phyloP scores from a whole-genome alignment of 345 rosid genomes.

The Arabidopsis arenosa region DNA sequence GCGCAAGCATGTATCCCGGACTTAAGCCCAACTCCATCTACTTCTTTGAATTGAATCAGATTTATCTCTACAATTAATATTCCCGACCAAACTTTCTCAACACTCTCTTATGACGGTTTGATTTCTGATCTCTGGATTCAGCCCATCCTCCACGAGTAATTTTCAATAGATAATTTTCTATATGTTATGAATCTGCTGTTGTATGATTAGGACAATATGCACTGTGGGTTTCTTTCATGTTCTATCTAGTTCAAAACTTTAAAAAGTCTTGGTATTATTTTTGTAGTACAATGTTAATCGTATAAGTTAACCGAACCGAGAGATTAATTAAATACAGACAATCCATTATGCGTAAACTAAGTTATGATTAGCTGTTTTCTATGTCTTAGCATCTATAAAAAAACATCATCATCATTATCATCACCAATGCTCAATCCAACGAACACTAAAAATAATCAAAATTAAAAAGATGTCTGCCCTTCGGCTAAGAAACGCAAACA shows the following conservation, averaged over 20 bases:
- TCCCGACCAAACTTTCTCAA: background rate
- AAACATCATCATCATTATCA: slow-evolving; percentile 13
- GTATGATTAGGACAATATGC: too few relatives aligned
- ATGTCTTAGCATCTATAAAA: slow-evolving; percentile 25
- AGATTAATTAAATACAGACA: background rate
- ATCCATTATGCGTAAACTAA: slow-evolving; percentile 6
- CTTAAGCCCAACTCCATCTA: slow-evolving; percentile 2
- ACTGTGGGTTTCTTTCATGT: too few relatives aligned
- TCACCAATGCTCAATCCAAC: background rate
- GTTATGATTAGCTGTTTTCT: slow-evolving; percentile 33
- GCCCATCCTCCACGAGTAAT: background rate
- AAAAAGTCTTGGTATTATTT: too few relatives aligned
- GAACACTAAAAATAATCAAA: background rate
- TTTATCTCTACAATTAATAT: background rate
- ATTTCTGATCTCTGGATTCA: background rate
- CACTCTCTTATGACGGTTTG: background rate
- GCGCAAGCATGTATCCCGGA: background rate
- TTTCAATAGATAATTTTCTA: too few relatives aligned
- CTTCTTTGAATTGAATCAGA: background rate
- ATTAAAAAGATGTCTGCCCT: slow-evolving; percentile 29
- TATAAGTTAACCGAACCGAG: background rate
- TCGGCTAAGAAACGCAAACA: slow-evolving; percentile 26
- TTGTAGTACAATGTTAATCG: background rate
- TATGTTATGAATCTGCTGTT: too few relatives aligned
- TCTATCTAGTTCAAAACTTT: too few relatives aligned